phyloP scores from a whole-genome alignment of 2,329 filamentous ascomycete species.

The Ambrosiella cleistominuta region DNA sequence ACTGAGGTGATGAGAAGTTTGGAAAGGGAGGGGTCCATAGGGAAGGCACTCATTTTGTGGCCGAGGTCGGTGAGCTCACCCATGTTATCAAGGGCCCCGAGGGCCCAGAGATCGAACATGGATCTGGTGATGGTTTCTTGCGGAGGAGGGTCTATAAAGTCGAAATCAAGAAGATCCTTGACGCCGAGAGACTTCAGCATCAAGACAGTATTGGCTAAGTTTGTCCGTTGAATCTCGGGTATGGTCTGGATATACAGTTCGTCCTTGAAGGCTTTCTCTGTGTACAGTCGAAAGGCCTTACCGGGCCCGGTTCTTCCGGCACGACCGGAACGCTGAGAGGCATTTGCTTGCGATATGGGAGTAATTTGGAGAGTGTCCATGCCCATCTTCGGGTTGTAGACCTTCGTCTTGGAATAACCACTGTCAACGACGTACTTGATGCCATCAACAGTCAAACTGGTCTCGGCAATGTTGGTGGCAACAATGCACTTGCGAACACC shows the following conservation, averaged over 20 bases:
- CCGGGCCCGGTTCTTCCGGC: slow-evolving; percentile 89
- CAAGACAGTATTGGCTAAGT: slow-evolving; percentile 84
- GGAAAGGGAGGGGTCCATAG: slow-evolving; percentile 90
- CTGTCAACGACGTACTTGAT: slow-evolving; percentile 99
- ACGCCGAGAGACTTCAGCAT: slow-evolving; percentile 89
- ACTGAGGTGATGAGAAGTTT: slow-evolving; percentile 87
- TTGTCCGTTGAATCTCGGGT: slow-evolving; percentile 92
- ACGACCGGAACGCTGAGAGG: slow-evolving; percentile 79
- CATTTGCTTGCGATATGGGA: slow-evolving; percentile 91
- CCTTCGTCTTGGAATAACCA: slow-evolving; percentile 92
- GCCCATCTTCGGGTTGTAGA: slow-evolving; percentile 97
- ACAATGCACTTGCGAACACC: slow-evolving; percentile 95
- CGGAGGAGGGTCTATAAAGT: slow-evolving; percentile 97
- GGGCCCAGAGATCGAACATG: slow-evolving; percentile 90
- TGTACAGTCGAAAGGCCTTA: slow-evolving; percentile 86
- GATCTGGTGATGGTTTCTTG: slow-evolving; percentile 97
- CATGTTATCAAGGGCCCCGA: slow-evolving; percentile 84
- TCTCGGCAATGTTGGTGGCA: slow-evolving; percentile 96
- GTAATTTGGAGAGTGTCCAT: slow-evolving; percentile 99
- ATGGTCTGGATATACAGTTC: slow-evolving; percentile 95
- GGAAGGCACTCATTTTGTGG: slow-evolving; percentile 87
- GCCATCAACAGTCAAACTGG: slow-evolving; percentile 90
- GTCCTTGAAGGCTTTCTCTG: slow-evolving; percentile 85
- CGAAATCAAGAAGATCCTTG: slow-evolving; percentile 84
- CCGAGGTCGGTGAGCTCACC: slow-evolving; percentile 80